A percentile compares a stretch with the other conserved stretches of the same genome.
Evolutionary conservation across 345 rosid genomes (phyloP).

Genomic region (Eutrema japonicum): DNA sequence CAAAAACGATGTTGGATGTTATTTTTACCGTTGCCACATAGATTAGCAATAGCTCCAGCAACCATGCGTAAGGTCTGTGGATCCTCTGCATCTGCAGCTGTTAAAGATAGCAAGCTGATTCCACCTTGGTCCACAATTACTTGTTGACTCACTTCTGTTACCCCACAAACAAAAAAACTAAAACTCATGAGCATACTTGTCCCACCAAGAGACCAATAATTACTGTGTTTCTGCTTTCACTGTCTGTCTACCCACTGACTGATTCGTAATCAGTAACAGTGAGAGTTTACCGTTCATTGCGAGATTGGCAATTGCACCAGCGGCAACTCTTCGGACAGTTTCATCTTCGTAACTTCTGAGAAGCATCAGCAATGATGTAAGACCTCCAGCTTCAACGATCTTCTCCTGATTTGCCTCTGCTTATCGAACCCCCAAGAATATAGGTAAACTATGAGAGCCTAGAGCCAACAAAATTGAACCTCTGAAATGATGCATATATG

Average conservation of each 20-base stretch:
- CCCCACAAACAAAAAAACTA: conserved; percentile 32
- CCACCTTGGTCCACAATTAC: conserved; percentile 97
- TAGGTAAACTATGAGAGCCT: conserved; percentile 14
- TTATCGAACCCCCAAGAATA: conserved; percentile 12
- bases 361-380: conserved; percentile 83
- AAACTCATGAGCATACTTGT: conserved; percentile 28
- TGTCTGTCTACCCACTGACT: background rate
- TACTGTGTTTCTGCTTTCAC: conserved; percentile 26
- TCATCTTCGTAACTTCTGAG: conserved; percentile 91
- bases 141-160: conserved; percentile 91
- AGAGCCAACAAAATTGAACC: conserved; percentile 1
- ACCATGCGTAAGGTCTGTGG: conserved; percentile 97
- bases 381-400: conserved; percentile 99
- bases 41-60: conserved; percentile 98
- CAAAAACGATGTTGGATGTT: conserved; percentile 7
- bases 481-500: conserved; percentile 12
- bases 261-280: background rate
- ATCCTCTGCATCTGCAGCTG: conserved; percentile 93
- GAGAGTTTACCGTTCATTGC: conserved; percentile 87
- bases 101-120: conserved; percentile 70
- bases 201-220: conserved; percentile 13
- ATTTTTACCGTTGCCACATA: conserved; percentile 90
- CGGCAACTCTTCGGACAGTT: conserved; percentile 92
- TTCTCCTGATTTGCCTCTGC: conserved; percentile 94
- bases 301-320: conserved; percentile 98